Percentiles rank a stretch among this genome's conserved stretches.
phyloP scores from a whole-genome alignment of 2,329 filamentous ascomycete species.

The Fusarium protoensiforme region DNA sequence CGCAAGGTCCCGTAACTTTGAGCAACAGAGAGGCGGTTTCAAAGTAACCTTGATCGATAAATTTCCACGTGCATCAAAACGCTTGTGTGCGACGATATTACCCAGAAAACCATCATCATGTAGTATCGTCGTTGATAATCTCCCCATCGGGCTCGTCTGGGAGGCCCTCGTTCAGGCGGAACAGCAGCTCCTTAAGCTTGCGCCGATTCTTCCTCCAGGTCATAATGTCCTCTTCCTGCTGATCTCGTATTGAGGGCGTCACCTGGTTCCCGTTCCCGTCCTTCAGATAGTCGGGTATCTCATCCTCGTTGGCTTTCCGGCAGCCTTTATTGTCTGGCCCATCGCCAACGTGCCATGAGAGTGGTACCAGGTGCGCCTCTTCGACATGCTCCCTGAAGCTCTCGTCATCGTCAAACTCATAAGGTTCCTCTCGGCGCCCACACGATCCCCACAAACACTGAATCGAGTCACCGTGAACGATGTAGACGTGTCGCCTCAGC shows the following conservation, averaged over 20 bases:
- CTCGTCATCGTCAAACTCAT: constrained; percentile 50
- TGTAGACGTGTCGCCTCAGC: constrained; percentile 62
- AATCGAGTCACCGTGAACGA: constrained; percentile 57
- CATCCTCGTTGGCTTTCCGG: constrained; percentile 39
- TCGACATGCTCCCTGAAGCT: constrained; percentile 64
- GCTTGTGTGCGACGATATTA: neutral
- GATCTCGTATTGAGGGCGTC: constrained; percentile 66
- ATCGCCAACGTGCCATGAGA: constrained; percentile 70
- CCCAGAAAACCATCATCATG: neutral
- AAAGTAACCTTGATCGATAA: constrained; percentile 16
- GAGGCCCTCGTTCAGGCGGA: constrained; percentile 59
- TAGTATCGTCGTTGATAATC: constrained; percentile 23
- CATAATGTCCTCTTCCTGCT: constrained; percentile 60
- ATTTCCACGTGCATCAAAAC: neutral
- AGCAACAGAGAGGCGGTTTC: neutral
- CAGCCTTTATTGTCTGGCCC: constrained; percentile 59
- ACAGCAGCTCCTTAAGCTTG: constrained; percentile 56
- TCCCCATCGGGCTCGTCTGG: constrained; percentile 54
- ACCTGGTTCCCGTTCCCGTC: constrained; percentile 65
- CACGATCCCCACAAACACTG: constrained; percentile 51
- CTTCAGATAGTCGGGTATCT: constrained; percentile 62
- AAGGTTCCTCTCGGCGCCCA: constrained; percentile 20
- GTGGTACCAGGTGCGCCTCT: constrained; percentile 61
- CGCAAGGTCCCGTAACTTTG: neutral
- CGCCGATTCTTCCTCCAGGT: constrained; percentile 58